Percentiles rank a stretch among this genome's conserved stretches.
These are phyloP conservation scores for Ciborinia camelliae DNA, from an alignment of 2,329 filamentous ascomycete genomes.

Conservation along the genomic window DNA sequence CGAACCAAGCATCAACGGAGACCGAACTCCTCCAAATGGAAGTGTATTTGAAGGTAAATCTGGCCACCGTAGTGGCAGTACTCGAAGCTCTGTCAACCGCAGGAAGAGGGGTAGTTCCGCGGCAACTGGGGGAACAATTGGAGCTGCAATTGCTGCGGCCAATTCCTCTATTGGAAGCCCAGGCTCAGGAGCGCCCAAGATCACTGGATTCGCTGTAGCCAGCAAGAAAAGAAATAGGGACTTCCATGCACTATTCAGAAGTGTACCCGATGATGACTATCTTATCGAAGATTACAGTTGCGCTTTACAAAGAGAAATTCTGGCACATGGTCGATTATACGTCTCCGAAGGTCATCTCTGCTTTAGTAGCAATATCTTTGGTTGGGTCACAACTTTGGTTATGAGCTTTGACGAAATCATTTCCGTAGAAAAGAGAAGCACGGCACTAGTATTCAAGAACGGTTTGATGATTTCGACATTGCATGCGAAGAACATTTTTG, in stretches of 20 bases:
- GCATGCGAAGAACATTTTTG: slow-evolving; percentile 93
- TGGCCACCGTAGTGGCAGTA: slow-evolving; percentile 57
- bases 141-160: slow-evolving; percentile 67
- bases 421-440: slow-evolving; percentile 94
- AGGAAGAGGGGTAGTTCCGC: slow-evolving; percentile 78
- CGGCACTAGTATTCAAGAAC: slow-evolving; percentile 92
- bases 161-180: slow-evolving; percentile 67
- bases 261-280: slow-evolving; percentile 96
- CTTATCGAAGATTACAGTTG: slow-evolving; percentile 98
- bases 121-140: slow-evolving; percentile 57
- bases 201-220: slow-evolving; percentile 93
- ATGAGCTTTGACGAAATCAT: slow-evolving; percentile 99
- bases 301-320: slow-evolving; percentile 89
- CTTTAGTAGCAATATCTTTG: slow-evolving; percentile 98
- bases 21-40: slow-evolving; percentile 62
- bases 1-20: slow-evolving; percentile 49
- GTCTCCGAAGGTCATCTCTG: slow-evolving; percentile 97
- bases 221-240: slow-evolving; percentile 95
- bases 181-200: slow-evolving; percentile 60
- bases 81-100: slow-evolving; percentile 56
- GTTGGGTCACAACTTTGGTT: slow-evolving; percentile 95
- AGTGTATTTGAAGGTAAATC: slow-evolving; percentile 63
- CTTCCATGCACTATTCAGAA: slow-evolving; percentile 91
- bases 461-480: slow-evolving; percentile 95
- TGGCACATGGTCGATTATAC: slow-evolving; percentile 89